Conservation (phyloP, 495 filamentous ascomycete species). For the Glarea lozoyensis region DNA sequence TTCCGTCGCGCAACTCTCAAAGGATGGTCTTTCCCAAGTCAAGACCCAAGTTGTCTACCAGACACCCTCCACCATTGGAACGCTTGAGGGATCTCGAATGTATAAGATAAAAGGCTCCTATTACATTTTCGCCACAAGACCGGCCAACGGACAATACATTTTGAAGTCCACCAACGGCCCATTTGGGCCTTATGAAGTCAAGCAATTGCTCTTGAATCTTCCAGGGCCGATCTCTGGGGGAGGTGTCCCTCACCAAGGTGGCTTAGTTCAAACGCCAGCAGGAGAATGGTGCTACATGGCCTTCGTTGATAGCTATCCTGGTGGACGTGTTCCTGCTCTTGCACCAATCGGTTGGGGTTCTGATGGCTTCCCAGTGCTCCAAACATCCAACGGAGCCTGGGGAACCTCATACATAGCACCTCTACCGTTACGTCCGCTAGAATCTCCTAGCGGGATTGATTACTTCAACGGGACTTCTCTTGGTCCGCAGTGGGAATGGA, state of each 20-base stretch:
- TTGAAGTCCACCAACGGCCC: slow-evolving; percentile 36
- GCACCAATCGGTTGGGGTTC: slow-evolving; percentile 41
- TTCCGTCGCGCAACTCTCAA: slow-evolving; percentile 39
- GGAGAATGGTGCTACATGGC: slow-evolving; percentile 51
- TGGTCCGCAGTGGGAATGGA: slow-evolving; percentile 49
- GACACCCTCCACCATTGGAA: slow-evolving; percentile 22
- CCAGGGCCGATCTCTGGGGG: slow-evolving; percentile 31
- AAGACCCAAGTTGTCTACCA: slow-evolving; percentile 33
- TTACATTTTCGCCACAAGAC: slow-evolving; percentile 41
- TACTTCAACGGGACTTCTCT: slow-evolving; percentile 30
- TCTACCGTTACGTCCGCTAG: slow-evolving; percentile 18
- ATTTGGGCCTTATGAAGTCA: slow-evolving; percentile 37
- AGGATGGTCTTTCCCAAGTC: slow-evolving; percentile 35
- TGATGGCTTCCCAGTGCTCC: slow-evolving; percentile 40
- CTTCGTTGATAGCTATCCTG: slow-evolving; percentile 45
- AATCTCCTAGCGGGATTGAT: slow-evolving; percentile 28
- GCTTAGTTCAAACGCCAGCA: slow-evolving; percentile 41
- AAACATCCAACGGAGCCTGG: slow-evolving; percentile 33
- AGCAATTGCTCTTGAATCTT: slow-evolving; percentile 29
- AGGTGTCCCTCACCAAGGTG: slow-evolving; percentile 45
- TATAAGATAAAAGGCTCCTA: slow-evolving; percentile 46
- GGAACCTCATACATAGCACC: slow-evolving; percentile 34
- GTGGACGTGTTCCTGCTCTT: slow-evolving; percentile 46
- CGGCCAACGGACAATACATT: slow-evolving; percentile 30
- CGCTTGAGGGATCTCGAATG: slow-evolving; percentile 47